phyloP scores from a whole-genome alignment of 257 asterid genomes.

The Datura wrightii region DNA sequence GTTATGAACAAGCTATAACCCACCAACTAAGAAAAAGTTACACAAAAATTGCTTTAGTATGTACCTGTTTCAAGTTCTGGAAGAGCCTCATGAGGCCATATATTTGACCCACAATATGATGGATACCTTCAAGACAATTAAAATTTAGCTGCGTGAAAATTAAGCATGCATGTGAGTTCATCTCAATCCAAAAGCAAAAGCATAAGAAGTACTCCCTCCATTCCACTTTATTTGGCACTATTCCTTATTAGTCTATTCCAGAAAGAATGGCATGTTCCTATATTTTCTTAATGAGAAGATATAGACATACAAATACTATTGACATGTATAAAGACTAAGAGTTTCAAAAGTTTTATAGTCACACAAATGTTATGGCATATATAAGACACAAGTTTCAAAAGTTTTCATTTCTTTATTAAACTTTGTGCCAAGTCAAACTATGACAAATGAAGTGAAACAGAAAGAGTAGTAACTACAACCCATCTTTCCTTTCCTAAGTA shows the following conservation, averaged over 20 bases:
- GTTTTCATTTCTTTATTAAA: neutral
- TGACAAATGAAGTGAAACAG: neutral
- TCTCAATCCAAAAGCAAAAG: neutral
- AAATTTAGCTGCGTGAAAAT: neutral
- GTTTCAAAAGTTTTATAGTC: neutral
- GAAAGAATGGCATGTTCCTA: neutral
- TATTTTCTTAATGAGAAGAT: conserved; percentile 3
- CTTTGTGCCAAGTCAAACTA: neutral
- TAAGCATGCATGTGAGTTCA: conserved; percentile 12
- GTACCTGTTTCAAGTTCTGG: conserved; percentile 88
- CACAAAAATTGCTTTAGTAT: conserved; percentile 2
- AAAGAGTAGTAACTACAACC: neutral
- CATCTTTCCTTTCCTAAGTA: neutral
- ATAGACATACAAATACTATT: conserved; percentile 11
- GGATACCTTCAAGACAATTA: conserved; percentile 65
- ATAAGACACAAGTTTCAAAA: neutral
- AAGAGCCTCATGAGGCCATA: conserved; percentile 76
- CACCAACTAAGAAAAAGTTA: neutral
- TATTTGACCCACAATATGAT: conserved; percentile 82
- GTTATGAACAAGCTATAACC: neutral
- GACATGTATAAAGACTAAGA: neutral
- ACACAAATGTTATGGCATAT: neutral
- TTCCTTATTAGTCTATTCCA: neutral
- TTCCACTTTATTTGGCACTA: neutral
- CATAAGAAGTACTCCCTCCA: neutral